Conservation (phyloP, 140 eudicot genomes). For the Oenanthe javanica region DNA sequence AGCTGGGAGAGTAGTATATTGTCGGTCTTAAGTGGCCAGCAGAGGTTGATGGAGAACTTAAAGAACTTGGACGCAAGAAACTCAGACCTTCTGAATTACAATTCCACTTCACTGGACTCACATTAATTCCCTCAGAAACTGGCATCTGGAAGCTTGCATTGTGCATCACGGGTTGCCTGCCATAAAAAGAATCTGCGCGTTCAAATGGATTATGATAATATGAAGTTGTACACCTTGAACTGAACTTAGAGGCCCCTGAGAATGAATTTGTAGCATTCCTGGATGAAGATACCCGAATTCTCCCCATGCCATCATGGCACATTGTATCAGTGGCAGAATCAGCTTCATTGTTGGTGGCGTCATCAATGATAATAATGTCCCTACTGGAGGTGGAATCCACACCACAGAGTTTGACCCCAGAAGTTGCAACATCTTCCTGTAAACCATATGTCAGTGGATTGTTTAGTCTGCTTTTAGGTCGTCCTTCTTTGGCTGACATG, state of each 20-base stretch:
- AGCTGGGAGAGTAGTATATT: not conserved
- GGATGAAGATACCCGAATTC: constrained; percentile 13
- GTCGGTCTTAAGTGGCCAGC: not conserved
- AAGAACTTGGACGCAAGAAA: not conserved
- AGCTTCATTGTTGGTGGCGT: constrained; percentile 33
- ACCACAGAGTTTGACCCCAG: not conserved
- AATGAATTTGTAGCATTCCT: not conserved
- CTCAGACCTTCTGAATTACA: not conserved
- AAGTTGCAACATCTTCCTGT: constrained; percentile 8
- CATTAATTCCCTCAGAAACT: constrained; percentile 11
- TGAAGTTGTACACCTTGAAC: not conserved
- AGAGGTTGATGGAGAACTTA: not conserved
- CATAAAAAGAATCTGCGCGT: not conserved
- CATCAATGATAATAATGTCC: constrained; percentile 45
- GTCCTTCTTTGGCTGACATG: constrained; percentile 5
- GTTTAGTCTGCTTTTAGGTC: constrained; percentile 9
- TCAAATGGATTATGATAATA: not conserved
- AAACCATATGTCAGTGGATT: constrained; percentile 4
- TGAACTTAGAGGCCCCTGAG: not conserved
- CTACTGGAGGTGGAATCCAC: constrained; percentile 13
- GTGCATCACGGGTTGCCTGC: constrained; percentile 15
- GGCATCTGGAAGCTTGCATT: constrained; percentile 32
- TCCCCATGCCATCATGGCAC: constrained; percentile 10
- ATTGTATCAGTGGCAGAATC: constrained; percentile 5
- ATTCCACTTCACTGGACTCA: constrained; percentile 14